These are phyloP conservation scores for Annona cherimola DNA, from an alignment of 164 flowering plant genomes.

Conservation along the genomic window DNA sequence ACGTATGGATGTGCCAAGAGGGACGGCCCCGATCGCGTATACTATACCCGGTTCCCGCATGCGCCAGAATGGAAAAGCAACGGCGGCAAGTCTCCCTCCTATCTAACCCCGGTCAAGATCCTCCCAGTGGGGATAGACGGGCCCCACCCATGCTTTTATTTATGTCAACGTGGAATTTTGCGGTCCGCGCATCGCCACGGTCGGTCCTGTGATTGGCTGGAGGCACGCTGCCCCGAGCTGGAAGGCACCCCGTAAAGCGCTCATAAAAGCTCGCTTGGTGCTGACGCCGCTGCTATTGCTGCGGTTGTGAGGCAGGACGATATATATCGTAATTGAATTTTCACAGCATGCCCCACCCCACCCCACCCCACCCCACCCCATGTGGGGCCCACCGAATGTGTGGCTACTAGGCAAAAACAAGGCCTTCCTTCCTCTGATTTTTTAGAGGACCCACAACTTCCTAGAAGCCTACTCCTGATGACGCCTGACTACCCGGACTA, in stretches of 20 bases:
- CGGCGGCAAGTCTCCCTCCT: no score
- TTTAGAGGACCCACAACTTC: constrained; percentile 2
- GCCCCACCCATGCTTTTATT: no score
- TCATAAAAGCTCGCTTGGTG: constrained; percentile 2
- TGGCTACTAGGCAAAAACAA: not conserved
- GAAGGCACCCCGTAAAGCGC: constrained; percentile 15
- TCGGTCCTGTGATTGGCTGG: constrained; percentile 14
- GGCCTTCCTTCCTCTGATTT: not conserved
- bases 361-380: not conserved
- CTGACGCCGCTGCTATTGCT: not conserved
- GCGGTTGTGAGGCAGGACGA: not conserved
- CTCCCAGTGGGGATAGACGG: no score
- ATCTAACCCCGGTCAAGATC: no score
- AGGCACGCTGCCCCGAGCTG: constrained; percentile 18
- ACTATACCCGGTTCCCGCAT: no score
- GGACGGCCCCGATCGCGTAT: no score
- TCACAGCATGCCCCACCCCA: constrained; percentile 3
- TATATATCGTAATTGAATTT: constrained; percentile 12
- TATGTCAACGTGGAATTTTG: not conserved
- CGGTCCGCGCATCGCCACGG: constrained; percentile 24
- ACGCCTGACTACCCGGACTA: no score
- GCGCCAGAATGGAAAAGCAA: no score
- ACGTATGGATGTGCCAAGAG: no score
- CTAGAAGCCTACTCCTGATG: not conserved
- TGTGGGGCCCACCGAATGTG: constrained; percentile 1